Evolutionary conservation across 2,329 filamentous ascomycete genomes (phyloP), one percentile per base, ranked within the genome.

Genomic region (Talaromyces verruculosus): DNA sequence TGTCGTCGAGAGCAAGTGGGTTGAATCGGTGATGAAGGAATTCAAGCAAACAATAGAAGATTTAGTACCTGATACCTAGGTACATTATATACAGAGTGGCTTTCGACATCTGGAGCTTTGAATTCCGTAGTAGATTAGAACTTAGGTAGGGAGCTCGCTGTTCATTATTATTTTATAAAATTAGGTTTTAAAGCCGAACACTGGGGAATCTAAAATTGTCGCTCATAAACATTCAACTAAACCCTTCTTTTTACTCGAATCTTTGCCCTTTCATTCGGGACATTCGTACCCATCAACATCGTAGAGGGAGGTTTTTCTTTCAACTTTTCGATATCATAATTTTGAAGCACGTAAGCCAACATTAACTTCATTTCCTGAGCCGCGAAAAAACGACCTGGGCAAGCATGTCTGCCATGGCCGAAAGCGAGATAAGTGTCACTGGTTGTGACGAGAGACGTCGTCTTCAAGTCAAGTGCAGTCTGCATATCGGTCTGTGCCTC

Each of bases 321-420:
- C 62, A 55, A 15, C 6, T 35, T 60, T n/a, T 57, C 59, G 17
- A 61, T 63, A 69, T 75, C 73, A 66, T 76, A 76, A 17, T 74
- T 71, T n/a, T 72, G 64, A 15, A 75, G 39, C 25, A 75, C 66
- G 61, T 74, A 71, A n/a, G 68, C 68, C 22, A 75, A 57, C 7
- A 71, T 59, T 37, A 73, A 65, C 62, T 75, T 75, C 22, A 72
- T 66, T 66, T 71, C 65, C 35, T 69, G 65, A 3, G 67, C 67
- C 0, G 73, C 74, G 35, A 73, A 75, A 62, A 73, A 74, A 15
- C 74, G 67, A 22, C 74, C 74, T 1, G 73, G 73, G 64, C 74
- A 76, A 33, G 73, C 71, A 71, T 87, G 85, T 68, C 82, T 77
- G 5, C 86, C 86, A 67, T 87, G 84, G 0, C 86, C 85, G 73